These are phyloP conservation scores for Phaeoacremonium minimum DNA, from an alignment of 2,329 filamentous ascomycete species.

Conservation along the genomic window DNA sequence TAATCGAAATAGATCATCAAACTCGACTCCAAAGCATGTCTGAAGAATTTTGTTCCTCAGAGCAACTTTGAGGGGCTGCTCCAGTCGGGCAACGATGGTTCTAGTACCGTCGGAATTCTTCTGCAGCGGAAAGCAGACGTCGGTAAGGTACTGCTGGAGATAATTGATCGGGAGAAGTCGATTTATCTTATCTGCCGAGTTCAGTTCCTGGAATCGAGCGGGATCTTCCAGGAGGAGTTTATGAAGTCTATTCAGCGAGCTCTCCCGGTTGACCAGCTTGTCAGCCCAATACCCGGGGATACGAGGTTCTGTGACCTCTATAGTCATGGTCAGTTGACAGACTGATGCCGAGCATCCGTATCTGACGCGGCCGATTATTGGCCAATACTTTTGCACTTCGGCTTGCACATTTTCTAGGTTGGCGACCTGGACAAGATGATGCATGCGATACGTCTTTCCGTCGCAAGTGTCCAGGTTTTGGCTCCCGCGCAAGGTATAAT, in stretches of 20 bases:
- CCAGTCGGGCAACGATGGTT: neutral
- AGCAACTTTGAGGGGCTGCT: constrained; percentile 3
- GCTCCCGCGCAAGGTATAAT: too few relatives aligned
- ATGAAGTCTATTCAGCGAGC: constrained; percentile 34
- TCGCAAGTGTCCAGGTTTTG: too few relatives aligned
- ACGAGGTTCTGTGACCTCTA: constrained; percentile 47
- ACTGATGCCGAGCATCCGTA: constrained; percentile 35
- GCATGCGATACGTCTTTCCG: too few relatives aligned
- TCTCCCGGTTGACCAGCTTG: constrained; percentile 38
- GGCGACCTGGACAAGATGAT: constrained; percentile 3
- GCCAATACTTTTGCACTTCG: constrained; percentile 28
- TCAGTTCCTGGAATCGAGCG: constrained; percentile 38
- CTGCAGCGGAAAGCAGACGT: constrained; percentile 5
- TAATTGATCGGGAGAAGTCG: constrained; percentile 9
- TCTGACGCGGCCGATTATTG: constrained; percentile 26
- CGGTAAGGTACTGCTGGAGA: constrained; percentile 8
- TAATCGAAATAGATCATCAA: constrained; percentile 3
- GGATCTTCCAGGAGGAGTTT: constrained; percentile 37
- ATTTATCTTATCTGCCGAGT: constrained; percentile 16
- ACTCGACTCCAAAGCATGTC: constrained; percentile 6
- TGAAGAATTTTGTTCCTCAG: constrained; percentile 10
- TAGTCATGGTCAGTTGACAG: constrained; percentile 35
- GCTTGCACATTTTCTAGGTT: neutral
- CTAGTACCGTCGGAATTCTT: constrained; percentile 2
- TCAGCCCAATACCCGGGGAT: constrained; percentile 36